Evolutionary conservation across 1,284 basidiomycete genomes (phyloP).

Genomic region (Rhodofomes roseus): DNA sequence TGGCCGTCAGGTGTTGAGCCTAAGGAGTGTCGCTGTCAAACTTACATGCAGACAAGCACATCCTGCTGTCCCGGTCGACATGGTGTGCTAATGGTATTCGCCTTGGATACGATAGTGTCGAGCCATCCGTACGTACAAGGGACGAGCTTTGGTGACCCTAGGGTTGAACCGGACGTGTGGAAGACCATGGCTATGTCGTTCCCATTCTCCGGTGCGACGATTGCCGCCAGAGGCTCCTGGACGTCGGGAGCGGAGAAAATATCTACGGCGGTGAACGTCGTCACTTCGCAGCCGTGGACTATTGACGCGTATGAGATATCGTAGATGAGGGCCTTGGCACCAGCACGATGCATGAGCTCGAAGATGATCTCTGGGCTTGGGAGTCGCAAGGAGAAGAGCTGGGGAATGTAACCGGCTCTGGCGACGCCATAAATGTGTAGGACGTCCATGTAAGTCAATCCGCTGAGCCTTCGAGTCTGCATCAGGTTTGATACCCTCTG

Average conservation of each 20-base stretch:
- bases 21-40: conserved; percentile 1
- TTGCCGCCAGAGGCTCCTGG: conserved; percentile 20
- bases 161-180: conserved; percentile 74
- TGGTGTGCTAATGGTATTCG: conserved; percentile 18
- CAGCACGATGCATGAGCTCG: conserved; percentile 56
- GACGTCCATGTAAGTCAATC: conserved; percentile 62
- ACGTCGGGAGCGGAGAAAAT: conserved; percentile 25
- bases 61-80: conserved; percentile 41
- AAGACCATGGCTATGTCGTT: conserved; percentile 56
- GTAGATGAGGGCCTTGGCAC: conserved; percentile 58
- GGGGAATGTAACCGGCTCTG: conserved; percentile 66
- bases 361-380: conserved; percentile 64
- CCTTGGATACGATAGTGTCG: conserved; percentile 24
- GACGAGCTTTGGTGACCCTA: conserved; percentile 33
- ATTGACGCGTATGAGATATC: conserved; percentile 43
- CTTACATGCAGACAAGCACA: conserved; percentile 40
- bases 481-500: background rate
- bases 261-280: conserved; percentile 41
- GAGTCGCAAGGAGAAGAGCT: conserved; percentile 67
- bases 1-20: too few relatives aligned
- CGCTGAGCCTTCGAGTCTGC: conserved; percentile 49
- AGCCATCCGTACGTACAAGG: conserved; percentile 27
- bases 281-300: conserved; percentile 42
- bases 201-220: conserved; percentile 21
- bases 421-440: conserved; percentile 68